These are phyloP conservation scores for Austroboletus rostrupii DNA, from an alignment of 1,284 basidiomycete species.

Conservation along the genomic window DNA sequence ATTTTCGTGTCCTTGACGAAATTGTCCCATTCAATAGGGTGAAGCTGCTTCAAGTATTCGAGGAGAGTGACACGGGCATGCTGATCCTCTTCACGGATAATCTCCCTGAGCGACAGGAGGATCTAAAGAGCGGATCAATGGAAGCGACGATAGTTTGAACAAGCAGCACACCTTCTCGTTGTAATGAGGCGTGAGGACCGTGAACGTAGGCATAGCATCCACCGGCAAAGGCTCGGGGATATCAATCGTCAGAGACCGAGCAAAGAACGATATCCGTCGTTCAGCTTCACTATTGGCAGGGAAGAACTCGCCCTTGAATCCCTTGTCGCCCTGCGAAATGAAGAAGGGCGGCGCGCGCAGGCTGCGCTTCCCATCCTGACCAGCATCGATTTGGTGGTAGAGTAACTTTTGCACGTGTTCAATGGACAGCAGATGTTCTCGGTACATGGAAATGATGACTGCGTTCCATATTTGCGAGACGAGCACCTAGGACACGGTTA, in stretches of 20 bases:
- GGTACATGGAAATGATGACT: conserved; percentile 97
- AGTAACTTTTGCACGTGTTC: conserved; percentile 92
- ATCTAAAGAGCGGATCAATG: conserved; percentile 49
- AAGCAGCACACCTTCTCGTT: conserved; percentile 75
- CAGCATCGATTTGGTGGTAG: conserved; percentile 85
- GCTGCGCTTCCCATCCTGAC: conserved; percentile 81
- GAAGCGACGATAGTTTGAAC: background rate
- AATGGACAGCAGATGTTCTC: conserved; percentile 92
- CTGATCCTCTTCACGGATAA: conserved; percentile 95
- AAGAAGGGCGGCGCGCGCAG: conserved; percentile 96
- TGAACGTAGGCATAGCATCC: conserved; percentile 97
- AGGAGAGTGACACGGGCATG: conserved; percentile 92
- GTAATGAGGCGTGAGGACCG: conserved; percentile 94
- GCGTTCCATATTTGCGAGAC: conserved; percentile 99
- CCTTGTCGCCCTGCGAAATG: conserved; percentile 73
- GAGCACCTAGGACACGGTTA: conserved; percentile 88
- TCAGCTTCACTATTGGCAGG: conserved; percentile 92
- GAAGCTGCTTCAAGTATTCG: conserved; percentile 97
- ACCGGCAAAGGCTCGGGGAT: conserved; percentile 91
- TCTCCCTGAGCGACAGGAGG: conserved; percentile 88
- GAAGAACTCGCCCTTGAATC: conserved; percentile 85
- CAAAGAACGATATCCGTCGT: conserved; percentile 95
- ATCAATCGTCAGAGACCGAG: conserved; percentile 89
- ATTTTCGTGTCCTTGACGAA: conserved; percentile 99
- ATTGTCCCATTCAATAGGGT: conserved; percentile 99